Conservation (phyloP, 2,329 filamentous ascomycete genomes). For the Ophidiomyces ophidiicola region DNA sequence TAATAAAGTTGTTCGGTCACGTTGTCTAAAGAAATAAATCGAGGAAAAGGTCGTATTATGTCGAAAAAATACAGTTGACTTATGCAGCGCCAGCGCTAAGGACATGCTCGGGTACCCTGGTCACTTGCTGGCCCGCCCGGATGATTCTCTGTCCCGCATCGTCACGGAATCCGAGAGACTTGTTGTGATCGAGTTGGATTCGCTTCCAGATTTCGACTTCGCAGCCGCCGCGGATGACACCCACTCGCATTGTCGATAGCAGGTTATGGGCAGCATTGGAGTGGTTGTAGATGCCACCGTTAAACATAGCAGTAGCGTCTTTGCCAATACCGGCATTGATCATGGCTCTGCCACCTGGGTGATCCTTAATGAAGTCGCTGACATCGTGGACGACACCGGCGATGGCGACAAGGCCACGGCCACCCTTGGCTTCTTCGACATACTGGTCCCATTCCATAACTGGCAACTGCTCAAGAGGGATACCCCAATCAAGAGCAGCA, state of each 20-base stretch:
- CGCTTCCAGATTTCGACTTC: conserved; percentile 93
- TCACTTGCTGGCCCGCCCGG: conserved; percentile 73
- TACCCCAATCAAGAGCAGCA: conserved; percentile 70
- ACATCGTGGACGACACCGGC: conserved; percentile 82
- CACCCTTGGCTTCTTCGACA: conserved; percentile 62
- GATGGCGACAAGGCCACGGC: conserved; percentile 62
- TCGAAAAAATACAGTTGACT: background rate
- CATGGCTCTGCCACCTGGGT: conserved; percentile 81
- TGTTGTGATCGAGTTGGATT: conserved; percentile 64
- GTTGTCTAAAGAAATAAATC: background rate
- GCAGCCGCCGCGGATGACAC: conserved; percentile 73
- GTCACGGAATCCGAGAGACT: conserved; percentile 72
- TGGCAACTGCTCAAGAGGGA: conserved; percentile 71
- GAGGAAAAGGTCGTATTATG: background rate
- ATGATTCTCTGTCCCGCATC: conserved; percentile 69
- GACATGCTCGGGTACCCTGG: conserved; percentile 66
- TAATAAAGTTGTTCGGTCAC: background rate
- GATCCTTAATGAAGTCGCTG: conserved; percentile 71
- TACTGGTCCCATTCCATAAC: conserved; percentile 82
- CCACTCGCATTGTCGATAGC: conserved; percentile 75
- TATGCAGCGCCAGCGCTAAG: conserved; percentile 74
- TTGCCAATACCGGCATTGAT: conserved; percentile 73
- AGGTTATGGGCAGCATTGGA: conserved; percentile 84
- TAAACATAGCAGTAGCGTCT: conserved; percentile 83
- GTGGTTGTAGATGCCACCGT: conserved; percentile 80